Percentiles rank a stretch among this genome's conserved stretches.
Evolutionary conservation across 768 basidiomycete genomes (phyloP).

Genomic region (Mrakia gelida): DNA sequence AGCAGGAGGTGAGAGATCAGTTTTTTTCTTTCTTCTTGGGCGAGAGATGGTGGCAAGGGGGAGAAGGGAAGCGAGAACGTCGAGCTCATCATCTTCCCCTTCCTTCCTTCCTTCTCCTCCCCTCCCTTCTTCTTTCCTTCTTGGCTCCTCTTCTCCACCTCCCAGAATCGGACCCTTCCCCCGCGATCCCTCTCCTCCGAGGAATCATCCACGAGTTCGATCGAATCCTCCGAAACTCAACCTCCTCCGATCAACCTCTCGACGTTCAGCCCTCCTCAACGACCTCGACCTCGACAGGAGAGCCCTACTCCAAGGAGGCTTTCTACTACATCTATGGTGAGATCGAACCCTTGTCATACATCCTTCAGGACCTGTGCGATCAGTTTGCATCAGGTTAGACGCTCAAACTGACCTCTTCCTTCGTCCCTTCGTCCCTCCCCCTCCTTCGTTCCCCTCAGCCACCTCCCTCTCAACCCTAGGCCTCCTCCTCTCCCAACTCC

Average conservation of each 20-base stretch:
- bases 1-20: background rate
- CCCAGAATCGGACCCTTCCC: conserved; percentile 21
- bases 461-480: conserved; percentile 16
- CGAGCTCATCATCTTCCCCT: background rate
- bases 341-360: background rate
- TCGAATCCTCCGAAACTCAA: conserved; percentile 24
- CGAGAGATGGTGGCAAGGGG: background rate
- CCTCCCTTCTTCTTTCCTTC: background rate
- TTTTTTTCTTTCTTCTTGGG: too few relatives aligned
- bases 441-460: background rate
- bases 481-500: conserved; percentile 10
- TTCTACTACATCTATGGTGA: conserved; percentile 27
- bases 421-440: too few relatives aligned
- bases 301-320: background rate
- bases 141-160: background rate
- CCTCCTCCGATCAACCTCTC: conserved; percentile 12
- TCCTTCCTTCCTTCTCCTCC: background rate
- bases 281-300: background rate
- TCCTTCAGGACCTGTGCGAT: background rate
- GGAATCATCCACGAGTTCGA: conserved; percentile 29
- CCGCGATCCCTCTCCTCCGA: conserved; percentile 27
- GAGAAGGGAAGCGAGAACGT: background rate
- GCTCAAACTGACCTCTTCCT: background rate
- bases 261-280: conserved; percentile 7
- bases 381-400: too few relatives aligned